Evolutionary conservation across 768 basidiomycete species (phyloP), one percentile per base, ranked within the genome.

Genomic region (Serendipita sp.): DNA sequence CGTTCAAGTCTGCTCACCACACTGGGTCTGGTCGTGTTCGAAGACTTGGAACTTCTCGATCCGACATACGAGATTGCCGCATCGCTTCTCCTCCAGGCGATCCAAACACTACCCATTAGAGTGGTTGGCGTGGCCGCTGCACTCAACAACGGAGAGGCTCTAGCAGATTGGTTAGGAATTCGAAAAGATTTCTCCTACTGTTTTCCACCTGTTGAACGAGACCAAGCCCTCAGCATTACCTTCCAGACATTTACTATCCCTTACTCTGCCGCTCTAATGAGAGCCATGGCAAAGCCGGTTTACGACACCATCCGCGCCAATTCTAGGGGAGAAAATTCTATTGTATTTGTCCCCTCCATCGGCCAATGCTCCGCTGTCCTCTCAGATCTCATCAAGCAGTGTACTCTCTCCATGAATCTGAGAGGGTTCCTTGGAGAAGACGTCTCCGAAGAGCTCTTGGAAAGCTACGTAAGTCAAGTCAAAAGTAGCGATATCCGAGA

Each of bases 271-370:
- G 84, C 90, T 0, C 78, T 98, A 18, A 85, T 92, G 75, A 94
- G 93, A 70, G 82, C 85, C 1, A 96, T 98, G 86, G 83, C 88
- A 54, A 94, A 91, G 72, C 92, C 95, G 2, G 84, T 86, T 1
- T 89, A 94, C 73, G 75, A 83, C 8, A 84, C 84, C n/a, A 83
- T 96, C 66, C 80, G 75, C 65, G 71, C 75, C 13, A 76, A 76
- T 2, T 72, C 76, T 1, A 70, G 72, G 11, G 76, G 74, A 4
- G 80, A 80, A 65, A 76, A 80, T 2, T 81, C 85, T 0, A 81
- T 98, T 66, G 78, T 95, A 10, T 96, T 98, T 73, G 90, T 96
- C 0, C 89, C 96, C 2, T 92, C 93, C 47, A 83, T 85, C 4
- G 75, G 75, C 5, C 89, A 93, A 69, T 93, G 91, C 70, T 77